phyloP scores from a whole-genome alignment of 805 yeast species.

The Candida berthetii region DNA sequence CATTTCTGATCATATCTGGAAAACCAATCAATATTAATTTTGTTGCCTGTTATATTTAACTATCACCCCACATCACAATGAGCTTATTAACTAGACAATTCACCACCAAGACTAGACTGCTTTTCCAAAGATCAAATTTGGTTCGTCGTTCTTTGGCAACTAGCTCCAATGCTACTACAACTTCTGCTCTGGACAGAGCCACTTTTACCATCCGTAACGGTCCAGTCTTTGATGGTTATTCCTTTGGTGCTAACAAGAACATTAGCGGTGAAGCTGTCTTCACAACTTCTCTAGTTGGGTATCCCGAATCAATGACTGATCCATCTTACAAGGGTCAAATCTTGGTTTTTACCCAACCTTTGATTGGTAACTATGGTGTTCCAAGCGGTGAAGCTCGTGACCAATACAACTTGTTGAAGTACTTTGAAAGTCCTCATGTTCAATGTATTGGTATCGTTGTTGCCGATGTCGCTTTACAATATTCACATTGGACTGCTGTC shows the following conservation, averaged over 20 bases:
- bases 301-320: conserved; percentile 98
- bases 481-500: conserved; percentile 99
- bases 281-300: conserved; percentile 96
- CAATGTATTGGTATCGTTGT: conserved; percentile 97
- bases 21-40: conserved; percentile 33
- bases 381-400: conserved; percentile 82
- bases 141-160: conserved; percentile 20
- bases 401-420: conserved; percentile 77
- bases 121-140: conserved; percentile 21
- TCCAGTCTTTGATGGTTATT: conserved; percentile 86
- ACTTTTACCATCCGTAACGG: conserved; percentile 89
- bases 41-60: not conserved
- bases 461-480: conserved; percentile 89
- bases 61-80: conserved; percentile 5
- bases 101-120: conserved; percentile 12
- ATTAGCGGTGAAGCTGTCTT: conserved; percentile 97
- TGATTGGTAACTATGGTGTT: conserved; percentile 97
- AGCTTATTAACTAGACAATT: conserved; percentile 19
- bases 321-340: conserved; percentile 98
- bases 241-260: conserved; percentile 92
- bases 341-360: conserved; percentile 92
- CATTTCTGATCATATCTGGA: conserved; percentile 48
- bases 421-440: conserved; percentile 84
- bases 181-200: conserved; percentile 58
- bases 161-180: conserved; percentile 17